Evolutionary conservation across 805 yeast species (phyloP).

Genomic region (Barnettozyma wickerhamii): DNA sequence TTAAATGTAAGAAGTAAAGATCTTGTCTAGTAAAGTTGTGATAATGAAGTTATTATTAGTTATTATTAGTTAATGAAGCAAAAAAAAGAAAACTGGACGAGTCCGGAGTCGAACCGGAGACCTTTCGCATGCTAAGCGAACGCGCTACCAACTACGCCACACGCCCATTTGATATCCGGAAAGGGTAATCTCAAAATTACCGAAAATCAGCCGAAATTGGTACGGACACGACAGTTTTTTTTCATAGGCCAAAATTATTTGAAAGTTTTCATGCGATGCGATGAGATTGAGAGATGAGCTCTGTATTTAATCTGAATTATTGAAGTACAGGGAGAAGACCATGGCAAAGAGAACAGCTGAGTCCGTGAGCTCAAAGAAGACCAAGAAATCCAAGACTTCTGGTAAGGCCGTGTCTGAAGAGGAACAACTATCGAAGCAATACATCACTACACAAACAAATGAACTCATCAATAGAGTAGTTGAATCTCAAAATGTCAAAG

Average conservation of each 20-base stretch:
- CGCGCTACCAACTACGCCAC: constrained; percentile 85
- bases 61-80: too few species aligned
- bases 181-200: neutral
- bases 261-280: neutral
- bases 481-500: constrained; percentile 7
- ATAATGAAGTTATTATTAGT: too few species aligned
- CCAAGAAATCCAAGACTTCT: constrained; percentile 7
- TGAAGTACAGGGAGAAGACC: too few species aligned
- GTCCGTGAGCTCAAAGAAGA: constrained; percentile 1
- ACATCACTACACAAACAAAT: constrained; percentile 11
- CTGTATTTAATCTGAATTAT: too few species aligned
- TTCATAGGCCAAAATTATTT: too few species aligned
- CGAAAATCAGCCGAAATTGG: neutral
- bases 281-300: neutral
- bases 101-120: constrained; percentile 76
- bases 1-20: too few species aligned
- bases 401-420: neutral
- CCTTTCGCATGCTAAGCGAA: constrained; percentile 77
- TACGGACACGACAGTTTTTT: neutral
- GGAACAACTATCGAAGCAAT: constrained; percentile 11
- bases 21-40: too few species aligned
- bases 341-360: constrained; percentile 16
- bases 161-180: constrained; percentile 41
- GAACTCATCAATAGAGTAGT: constrained; percentile 6
- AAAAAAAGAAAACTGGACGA: constrained; percentile 47